These are phyloP conservation scores for Jaltomata sinuosa DNA, from an alignment of 257 asterid genomes.

Conservation along the genomic window DNA sequence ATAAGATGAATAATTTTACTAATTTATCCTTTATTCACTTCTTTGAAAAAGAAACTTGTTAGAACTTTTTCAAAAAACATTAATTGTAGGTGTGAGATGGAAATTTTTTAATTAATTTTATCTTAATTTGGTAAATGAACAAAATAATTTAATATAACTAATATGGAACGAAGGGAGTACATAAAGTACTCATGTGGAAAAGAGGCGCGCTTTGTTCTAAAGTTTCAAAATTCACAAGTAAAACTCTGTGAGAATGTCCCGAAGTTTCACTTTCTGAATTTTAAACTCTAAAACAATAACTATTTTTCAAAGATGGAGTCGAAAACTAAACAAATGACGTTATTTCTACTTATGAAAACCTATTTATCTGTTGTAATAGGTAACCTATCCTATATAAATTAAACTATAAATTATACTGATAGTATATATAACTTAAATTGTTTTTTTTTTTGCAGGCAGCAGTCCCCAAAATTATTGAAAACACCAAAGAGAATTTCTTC, in stretches of 20 bases:
- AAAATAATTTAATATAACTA: too few species aligned
- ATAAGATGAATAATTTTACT: too few species aligned
- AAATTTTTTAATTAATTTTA: too few species aligned
- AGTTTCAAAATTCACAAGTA: neutral
- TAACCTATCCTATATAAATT: neutral
- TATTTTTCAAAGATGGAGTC: neutral
- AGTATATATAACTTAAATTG: neutral
- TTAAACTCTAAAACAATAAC: too few species aligned
- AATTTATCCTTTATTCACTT: too few species aligned
- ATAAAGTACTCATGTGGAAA: neutral
- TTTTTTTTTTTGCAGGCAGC: constrained; percentile 48
- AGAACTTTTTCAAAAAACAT: too few species aligned
- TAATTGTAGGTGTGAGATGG: too few species aligned
- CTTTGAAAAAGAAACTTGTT: too few species aligned
- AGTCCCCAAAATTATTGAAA: constrained; percentile 54
- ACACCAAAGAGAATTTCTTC: constrained; percentile 54
- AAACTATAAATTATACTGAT: neutral
- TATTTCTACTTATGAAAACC: neutral
- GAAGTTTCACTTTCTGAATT: neutral
- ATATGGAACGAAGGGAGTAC: too few species aligned
- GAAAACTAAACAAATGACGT: neutral
- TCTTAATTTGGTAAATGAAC: too few species aligned
- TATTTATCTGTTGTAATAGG: neutral
- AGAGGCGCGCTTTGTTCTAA: fast-evolving
- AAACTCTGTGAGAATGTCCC: neutral